These are phyloP conservation scores for Trichocladium uniseriatum DNA, from an alignment of 495 filamentous ascomycete genomes.

Conservation along the genomic window DNA sequence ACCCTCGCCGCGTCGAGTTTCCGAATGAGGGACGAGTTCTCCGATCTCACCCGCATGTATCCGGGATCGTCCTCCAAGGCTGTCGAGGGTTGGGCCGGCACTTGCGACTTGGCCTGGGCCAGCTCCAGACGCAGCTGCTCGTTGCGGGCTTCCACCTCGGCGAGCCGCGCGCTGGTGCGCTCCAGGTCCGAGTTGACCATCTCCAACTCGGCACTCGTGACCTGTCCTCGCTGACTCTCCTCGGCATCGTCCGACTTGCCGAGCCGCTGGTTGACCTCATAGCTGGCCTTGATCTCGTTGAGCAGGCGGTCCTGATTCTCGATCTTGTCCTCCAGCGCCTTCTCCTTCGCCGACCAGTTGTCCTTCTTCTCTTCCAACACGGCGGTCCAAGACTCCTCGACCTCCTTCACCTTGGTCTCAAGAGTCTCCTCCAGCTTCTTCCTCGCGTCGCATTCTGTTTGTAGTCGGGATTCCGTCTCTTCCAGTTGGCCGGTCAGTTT, in stretches of 20 bases:
- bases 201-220: slow-evolving; percentile 83
- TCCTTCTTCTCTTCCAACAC: slow-evolving; percentile 91
- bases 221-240: slow-evolving; percentile 44
- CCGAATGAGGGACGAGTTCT: slow-evolving; percentile 82
- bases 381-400: slow-evolving; percentile 82
- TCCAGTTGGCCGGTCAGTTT: slow-evolving; percentile 89
- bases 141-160: slow-evolving; percentile 88
- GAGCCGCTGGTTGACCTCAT: slow-evolving; percentile 89
- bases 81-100: slow-evolving; percentile 46
- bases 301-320: slow-evolving; percentile 88
- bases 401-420: slow-evolving; percentile 70
- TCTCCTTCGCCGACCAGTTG: slow-evolving; percentile 95
- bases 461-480: slow-evolving; percentile 64
- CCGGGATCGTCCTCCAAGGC: slow-evolving; percentile 76
- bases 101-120: slow-evolving; percentile 73
- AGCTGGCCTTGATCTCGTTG: slow-evolving; percentile 92
- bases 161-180: slow-evolving; percentile 73
- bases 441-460: slow-evolving; percentile 61
- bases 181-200: slow-evolving; percentile 87
- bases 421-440: slow-evolving; percentile 67
- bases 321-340: slow-evolving; percentile 80
- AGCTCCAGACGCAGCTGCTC: slow-evolving; percentile 87
- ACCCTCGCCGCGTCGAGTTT: slow-evolving; percentile 74
- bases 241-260: slow-evolving; percentile 60
- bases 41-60: slow-evolving; percentile 75